A percentile compares a stretch with the other conserved stretches of the same genome.
Evolutionary conservation across 208 protist species (phyloP).

Genomic region (Wallacemonas sp.): DNA sequence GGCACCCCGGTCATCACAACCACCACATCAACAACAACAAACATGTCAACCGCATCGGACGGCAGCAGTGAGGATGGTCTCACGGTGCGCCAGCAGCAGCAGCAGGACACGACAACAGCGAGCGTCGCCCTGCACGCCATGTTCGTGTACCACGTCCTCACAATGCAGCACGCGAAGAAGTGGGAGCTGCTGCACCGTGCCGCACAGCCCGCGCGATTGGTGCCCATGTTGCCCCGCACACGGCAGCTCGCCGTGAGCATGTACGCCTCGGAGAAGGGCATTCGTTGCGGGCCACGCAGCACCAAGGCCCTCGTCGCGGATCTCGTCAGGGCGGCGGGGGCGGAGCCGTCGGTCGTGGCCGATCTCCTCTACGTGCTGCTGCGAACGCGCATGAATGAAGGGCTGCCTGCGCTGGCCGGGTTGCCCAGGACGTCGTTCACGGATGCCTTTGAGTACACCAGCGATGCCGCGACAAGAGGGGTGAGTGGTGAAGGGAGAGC

Average conservation of each 20-base stretch:
- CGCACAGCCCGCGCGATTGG: slow-evolving; percentile 16
- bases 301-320: slow-evolving; percentile 47
- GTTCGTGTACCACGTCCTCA: slow-evolving; percentile 81
- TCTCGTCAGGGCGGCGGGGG: slow-evolving; percentile 25
- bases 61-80: no score
- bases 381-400: slow-evolving; percentile 58
- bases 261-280: slow-evolving; percentile 64
- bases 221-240: slow-evolving; percentile 54
- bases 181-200: slow-evolving; percentile 74
- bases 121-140: slow-evolving; percentile 75
- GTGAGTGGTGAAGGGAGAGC: no score
- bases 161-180: slow-evolving; percentile 68
- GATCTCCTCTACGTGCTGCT: slow-evolving; percentile 64
- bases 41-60: background rate
- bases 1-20: background rate
- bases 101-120: slow-evolving; percentile 17
- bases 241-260: slow-evolving; percentile 50
- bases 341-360: slow-evolving; percentile 18
- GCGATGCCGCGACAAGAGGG: background rate
- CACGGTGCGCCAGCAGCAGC: no score
- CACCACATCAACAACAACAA: background rate
- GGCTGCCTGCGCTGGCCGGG: slow-evolving; percentile 28
- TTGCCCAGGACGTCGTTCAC: slow-evolving; percentile 48
- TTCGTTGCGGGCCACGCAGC: slow-evolving; percentile 71
- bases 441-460: slow-evolving; percentile 15